Conservation (phyloP, 192 early-diverging fungal genomes). For the Umbelopsis ramanniana region DNA sequence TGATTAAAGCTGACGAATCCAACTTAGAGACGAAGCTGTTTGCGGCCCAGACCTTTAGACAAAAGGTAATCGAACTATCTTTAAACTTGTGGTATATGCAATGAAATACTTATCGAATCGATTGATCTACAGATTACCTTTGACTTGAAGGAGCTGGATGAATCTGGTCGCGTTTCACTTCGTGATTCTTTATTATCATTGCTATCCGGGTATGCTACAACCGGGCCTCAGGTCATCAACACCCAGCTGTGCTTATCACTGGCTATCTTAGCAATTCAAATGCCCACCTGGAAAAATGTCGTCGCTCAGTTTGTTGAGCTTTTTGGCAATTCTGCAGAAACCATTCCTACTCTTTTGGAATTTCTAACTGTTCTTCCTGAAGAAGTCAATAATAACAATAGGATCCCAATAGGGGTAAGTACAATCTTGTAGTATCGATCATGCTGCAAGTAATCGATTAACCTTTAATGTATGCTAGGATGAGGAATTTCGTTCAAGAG, state of each 20-base stretch:
- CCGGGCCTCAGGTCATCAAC: slow-evolving; percentile 66
- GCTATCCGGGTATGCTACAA: slow-evolving; percentile 56
- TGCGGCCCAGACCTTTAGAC: slow-evolving; percentile 92
- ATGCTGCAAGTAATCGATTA: background rate
- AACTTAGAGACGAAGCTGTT: slow-evolving; percentile 74
- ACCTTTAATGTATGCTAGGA: slow-evolving; percentile 41
- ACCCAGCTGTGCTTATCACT: slow-evolving; percentile 84
- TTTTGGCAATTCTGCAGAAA: slow-evolving; percentile 66
- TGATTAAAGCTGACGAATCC: slow-evolving; percentile 63
- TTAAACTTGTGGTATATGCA: background rate
- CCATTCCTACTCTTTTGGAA: slow-evolving; percentile 72
- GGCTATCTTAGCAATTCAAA: slow-evolving; percentile 83
- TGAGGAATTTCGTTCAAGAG: slow-evolving; percentile 61
- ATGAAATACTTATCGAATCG: background rate
- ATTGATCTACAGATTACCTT: slow-evolving; percentile 65
- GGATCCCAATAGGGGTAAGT: slow-evolving; percentile 65
- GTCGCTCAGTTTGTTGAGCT: slow-evolving; percentile 72
- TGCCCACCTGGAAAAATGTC: slow-evolving; percentile 82
- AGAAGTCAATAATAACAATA: slow-evolving; percentile 72
- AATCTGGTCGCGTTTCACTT: slow-evolving; percentile 60
- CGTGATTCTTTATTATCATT: slow-evolving; percentile 81
- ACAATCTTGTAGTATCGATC: slow-evolving; percentile 26
- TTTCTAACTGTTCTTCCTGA: slow-evolving; percentile 89
- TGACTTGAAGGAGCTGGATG: slow-evolving; percentile 79
- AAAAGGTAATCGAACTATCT: slow-evolving; percentile 66